Percentiles rank a stretch among this genome's conserved stretches.
phyloP scores from a whole-genome alignment of 2,329 filamentous ascomycete species.

The Neocatenulostroma microsporum region DNA sequence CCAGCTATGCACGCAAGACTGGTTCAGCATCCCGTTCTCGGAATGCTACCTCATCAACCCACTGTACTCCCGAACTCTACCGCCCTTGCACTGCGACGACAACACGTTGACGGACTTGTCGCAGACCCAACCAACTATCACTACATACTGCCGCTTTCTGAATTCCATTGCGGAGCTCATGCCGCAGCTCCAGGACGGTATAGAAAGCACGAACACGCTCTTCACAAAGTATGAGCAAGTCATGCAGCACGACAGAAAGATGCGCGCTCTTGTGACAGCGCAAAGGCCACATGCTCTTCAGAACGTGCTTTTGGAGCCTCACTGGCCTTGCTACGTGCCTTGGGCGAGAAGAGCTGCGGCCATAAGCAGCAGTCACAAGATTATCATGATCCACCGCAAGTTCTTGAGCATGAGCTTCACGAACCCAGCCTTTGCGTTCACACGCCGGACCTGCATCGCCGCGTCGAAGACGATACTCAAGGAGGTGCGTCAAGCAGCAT shows the following conservation, averaged over 20 bases:
- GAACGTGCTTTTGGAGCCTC: slow-evolving; percentile 2
- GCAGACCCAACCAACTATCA: slow-evolving; percentile 3
- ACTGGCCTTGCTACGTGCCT: slow-evolving; percentile 6
- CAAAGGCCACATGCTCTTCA: slow-evolving; percentile 2
- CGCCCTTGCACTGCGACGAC: slow-evolving; percentile 8
- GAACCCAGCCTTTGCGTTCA: slow-evolving; percentile 8
- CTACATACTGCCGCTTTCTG: slow-evolving; percentile 9
- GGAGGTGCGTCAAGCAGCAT: slow-evolving; percentile 3
- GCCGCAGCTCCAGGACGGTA: slow-evolving; percentile 8
- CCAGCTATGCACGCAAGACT: slow-evolving; percentile 4
- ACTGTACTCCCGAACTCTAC: slow-evolving; percentile 1
- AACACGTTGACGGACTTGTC: slow-evolving; percentile 3
- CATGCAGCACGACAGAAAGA: slow-evolving; percentile 9
- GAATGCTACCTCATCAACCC: slow-evolving; percentile 8
- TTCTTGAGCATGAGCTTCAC: slow-evolving; percentile 12
- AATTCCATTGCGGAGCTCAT: slow-evolving; percentile 7
- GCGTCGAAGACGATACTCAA: slow-evolving; percentile 12
- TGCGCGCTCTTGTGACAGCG: slow-evolving; percentile 4
- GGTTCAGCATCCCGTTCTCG: slow-evolving; percentile 8
- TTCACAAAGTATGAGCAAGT: slow-evolving; percentile 11
- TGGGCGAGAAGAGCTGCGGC: slow-evolving; percentile 9
- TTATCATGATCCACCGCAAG: slow-evolving; percentile 13
- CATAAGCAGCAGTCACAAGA: slow-evolving; percentile 10
- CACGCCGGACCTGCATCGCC: slow-evolving; percentile 10
- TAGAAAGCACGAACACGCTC: slow-evolving; percentile 8